These are phyloP conservation scores for Kalaharituber pfeilii DNA, from an alignment of 2,329 filamentous ascomycete species.

Conservation along the genomic window DNA sequence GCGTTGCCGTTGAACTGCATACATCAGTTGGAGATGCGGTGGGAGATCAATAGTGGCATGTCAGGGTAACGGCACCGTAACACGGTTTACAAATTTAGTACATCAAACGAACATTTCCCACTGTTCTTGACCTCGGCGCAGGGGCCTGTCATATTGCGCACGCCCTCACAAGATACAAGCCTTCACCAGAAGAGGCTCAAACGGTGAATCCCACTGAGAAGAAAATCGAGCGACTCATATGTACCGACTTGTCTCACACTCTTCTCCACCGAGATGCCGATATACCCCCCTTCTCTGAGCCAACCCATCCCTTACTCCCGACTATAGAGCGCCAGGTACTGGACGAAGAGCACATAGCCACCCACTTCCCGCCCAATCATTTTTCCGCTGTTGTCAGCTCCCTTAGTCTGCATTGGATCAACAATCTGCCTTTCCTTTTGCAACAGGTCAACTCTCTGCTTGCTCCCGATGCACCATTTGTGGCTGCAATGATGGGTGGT, in stretches of 20 bases:
- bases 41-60: background rate
- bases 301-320: slow-evolving; percentile 29
- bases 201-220: slow-evolving; percentile 46
- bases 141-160: slow-evolving; percentile 90
- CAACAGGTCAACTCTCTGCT: slow-evolving; percentile 70
- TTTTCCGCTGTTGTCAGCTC: slow-evolving; percentile 88
- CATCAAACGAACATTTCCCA: slow-evolving; percentile 73
- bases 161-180: slow-evolving; percentile 51
- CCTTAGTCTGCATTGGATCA: slow-evolving; percentile 89
- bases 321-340: background rate
- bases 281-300: slow-evolving; percentile 24
- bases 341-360: slow-evolving; percentile 40
- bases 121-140: slow-evolving; percentile 79
- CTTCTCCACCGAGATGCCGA: slow-evolving; percentile 62
- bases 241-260: slow-evolving; percentile 61
- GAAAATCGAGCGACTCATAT: slow-evolving; percentile 57
- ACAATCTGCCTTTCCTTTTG: slow-evolving; percentile 75
- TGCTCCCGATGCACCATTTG: slow-evolving; percentile 79
- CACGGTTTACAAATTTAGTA: slow-evolving; percentile 46
- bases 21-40: no score
- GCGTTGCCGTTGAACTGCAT: background rate
- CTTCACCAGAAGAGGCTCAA: slow-evolving; percentile 25
- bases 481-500: slow-evolving; percentile 91
- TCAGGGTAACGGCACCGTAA: background rate
- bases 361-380: slow-evolving; percentile 46